phyloP scores from a whole-genome alignment of 495 filamentous ascomycete species.

The Baudoinia panamericana region DNA sequence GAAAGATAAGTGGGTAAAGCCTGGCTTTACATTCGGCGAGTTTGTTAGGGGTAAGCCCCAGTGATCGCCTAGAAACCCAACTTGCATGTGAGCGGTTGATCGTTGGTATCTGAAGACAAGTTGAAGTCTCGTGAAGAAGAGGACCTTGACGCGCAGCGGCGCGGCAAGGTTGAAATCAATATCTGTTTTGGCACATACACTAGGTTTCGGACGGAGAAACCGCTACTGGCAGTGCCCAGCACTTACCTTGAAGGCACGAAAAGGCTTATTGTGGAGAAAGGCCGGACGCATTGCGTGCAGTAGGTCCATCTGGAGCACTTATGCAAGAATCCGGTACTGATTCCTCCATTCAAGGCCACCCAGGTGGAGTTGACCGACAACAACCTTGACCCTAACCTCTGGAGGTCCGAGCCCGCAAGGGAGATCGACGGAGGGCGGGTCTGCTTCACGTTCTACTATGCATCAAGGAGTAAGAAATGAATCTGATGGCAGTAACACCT shows the following conservation, averaged over 20 bases:
- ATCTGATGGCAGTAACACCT: not conserved
- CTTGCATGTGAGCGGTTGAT: too few species aligned
- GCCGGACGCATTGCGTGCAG: not conserved
- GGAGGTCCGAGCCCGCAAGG: not conserved
- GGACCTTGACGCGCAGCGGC: not conserved
- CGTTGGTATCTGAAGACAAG: not conserved
- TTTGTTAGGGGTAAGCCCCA: not conserved
- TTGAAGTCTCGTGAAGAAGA: not conserved
- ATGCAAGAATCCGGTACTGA: too few species aligned
- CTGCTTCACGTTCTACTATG: slow-evolving; percentile 3
- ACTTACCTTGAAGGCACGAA: too few species aligned
- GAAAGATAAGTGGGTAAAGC: not conserved
- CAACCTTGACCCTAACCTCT: not conserved
- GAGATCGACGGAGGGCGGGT: not conserved
- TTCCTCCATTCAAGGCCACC: too few species aligned
- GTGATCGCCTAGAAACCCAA: not conserved
- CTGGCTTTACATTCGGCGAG: slow-evolving; percentile 1
- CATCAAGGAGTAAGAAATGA: slow-evolving; percentile 1
- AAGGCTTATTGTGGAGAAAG: not conserved
- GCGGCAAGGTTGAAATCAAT: slow-evolving; percentile 5
- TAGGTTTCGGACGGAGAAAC: too few species aligned
- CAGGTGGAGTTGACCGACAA: not conserved
- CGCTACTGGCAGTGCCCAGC: too few species aligned
- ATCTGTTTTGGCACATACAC: not conserved
- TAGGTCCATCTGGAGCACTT: too few species aligned